Evolutionary conservation across 2,329 filamentous ascomycete species (phyloP).

Genomic region (Gnomoniopsis smithogilvyi): DNA sequence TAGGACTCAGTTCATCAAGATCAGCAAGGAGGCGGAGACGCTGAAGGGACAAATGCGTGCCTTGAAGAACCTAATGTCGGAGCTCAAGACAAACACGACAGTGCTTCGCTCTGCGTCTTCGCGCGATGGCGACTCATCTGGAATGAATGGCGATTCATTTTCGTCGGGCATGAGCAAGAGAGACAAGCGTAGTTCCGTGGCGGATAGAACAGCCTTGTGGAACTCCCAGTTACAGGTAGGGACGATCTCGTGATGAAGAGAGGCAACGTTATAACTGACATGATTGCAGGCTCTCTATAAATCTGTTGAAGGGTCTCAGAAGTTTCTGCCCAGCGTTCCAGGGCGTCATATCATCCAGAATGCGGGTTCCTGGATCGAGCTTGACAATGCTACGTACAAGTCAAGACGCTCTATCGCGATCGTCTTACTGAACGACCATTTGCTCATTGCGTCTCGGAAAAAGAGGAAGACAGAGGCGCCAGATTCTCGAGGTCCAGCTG

Average conservation of each 20-base stretch:
- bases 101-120: conserved; percentile 60
- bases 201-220: conserved; percentile 64
- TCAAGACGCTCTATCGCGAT: conserved; percentile 85
- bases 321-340: conserved; percentile 85
- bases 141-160: conserved; percentile 46
- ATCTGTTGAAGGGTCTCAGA: conserved; percentile 95
- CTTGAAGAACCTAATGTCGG: conserved; percentile 84
- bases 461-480: conserved; percentile 79
- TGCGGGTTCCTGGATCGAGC: conserved; percentile 89
- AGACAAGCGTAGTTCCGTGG: conserved; percentile 87
- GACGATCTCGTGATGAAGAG: background rate
- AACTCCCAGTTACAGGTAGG: conserved; percentile 64
- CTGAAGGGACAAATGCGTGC: conserved; percentile 94
- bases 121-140: conserved; percentile 46
- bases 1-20: conserved; percentile 96
- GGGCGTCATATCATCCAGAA: conserved; percentile 95
- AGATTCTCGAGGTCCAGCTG: conserved; percentile 49
- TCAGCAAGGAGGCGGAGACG: conserved; percentile 98
- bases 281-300: conserved; percentile 74
- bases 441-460: conserved; percentile 87
- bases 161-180: conserved; percentile 58
- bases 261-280: background rate
- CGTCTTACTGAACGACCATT: conserved; percentile 89
- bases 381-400: conserved; percentile 97
- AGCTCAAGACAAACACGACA: conserved; percentile 76